Base-by-base conservation (phyloP, 2,329 filamentous ascomycete species). In the Aspergillus jensenii region DNA sequence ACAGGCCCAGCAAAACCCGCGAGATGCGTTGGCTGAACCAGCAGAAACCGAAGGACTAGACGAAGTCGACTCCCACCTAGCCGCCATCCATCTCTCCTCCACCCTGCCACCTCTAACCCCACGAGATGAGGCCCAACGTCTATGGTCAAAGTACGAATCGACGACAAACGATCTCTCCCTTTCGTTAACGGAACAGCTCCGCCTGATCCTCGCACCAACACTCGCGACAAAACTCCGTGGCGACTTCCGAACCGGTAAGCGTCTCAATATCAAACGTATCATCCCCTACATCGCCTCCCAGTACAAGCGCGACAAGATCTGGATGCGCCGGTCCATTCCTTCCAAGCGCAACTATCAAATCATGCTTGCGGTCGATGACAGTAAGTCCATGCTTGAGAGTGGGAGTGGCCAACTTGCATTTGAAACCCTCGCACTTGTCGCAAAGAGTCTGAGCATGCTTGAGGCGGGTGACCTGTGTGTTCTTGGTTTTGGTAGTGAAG, bases 281-380 rank as follows among this genome's bases (percentile, higher is more conserved):
- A 99, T 99, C 68, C 95, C 96, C 0, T 99, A 99, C 78, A 98
- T 99, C 67, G 95, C 96, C 1, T 98, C 93, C 0, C 89, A 90
- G 71, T 99, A 97, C 83, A 98, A 97, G 82, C 90, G 95, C 60
- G 95, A 99, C 84, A 99, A 99, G 82, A 99, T 99, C 77, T 99
- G 95, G 95, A 96, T 99, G 89, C 90, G 96, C 14, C 87, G 96
- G 56, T 89, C 87, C 35, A 87, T 96, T 50, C 96, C 96, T 1
- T 93, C 89, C 39, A 98, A 98, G 78, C 89, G 96, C 41, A 89
- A 88, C 57, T 99, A 99, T 77, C 96, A 99, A 76, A 96, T 99
- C 74, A 87, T 99, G 79, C 88, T 99, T 50, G 96, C 95, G 40
- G 91, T 99, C 39, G 95, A 99, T 74, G 95, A 99, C 79, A 93